Evolutionary conservation across 108 stramenopile species (phyloP).

Genomic region (Nitzschia palea): DNA sequence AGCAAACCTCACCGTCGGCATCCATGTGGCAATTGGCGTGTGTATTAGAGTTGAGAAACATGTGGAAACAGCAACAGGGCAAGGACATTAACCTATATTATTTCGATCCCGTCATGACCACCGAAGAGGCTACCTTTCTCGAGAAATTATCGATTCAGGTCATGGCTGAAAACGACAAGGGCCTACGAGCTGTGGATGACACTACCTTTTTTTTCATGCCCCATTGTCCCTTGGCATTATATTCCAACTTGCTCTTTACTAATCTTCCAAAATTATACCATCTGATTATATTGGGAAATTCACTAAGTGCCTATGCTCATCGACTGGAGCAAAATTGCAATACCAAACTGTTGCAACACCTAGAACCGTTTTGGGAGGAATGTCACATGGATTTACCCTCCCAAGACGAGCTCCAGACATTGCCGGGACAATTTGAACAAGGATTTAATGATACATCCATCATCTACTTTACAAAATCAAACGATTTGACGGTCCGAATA

Average conservation of each 20-base stretch:
- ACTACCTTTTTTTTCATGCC: slow-evolving; percentile 54
- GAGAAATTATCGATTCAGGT: slow-evolving; percentile 13
- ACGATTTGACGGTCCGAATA: no score
- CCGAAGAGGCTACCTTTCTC: slow-evolving; percentile 21
- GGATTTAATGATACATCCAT: slow-evolving; percentile 49
- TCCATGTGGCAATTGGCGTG: slow-evolving; percentile 47
- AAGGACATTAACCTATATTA: slow-evolving; percentile 17
- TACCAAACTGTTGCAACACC: slow-evolving; percentile 8
- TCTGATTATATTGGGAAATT: slow-evolving; percentile 42
- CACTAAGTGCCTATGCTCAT: slow-evolving; percentile 18
- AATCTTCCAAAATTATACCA: slow-evolving; percentile 30
- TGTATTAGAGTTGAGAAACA: neutral
- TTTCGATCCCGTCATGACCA: slow-evolving; percentile 41
- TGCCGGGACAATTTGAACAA: slow-evolving; percentile 34
- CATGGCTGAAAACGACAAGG: slow-evolving; percentile 39
- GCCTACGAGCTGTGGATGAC: slow-evolving; percentile 13
- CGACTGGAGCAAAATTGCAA: slow-evolving; percentile 15
- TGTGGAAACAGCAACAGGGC: neutral
- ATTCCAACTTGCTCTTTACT: slow-evolving; percentile 37
- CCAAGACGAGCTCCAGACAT: slow-evolving; percentile 12
- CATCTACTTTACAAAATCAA: slow-evolving; percentile 10
- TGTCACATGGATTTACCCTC: neutral
- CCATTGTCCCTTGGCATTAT: slow-evolving; percentile 44
- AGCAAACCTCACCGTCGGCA: slow-evolving; percentile 22
- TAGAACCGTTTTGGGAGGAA: slow-evolving; percentile 32